phyloP scores from a whole-genome alignment of 2,329 filamentous ascomycete species.

The Ceratocystis destructans region DNA sequence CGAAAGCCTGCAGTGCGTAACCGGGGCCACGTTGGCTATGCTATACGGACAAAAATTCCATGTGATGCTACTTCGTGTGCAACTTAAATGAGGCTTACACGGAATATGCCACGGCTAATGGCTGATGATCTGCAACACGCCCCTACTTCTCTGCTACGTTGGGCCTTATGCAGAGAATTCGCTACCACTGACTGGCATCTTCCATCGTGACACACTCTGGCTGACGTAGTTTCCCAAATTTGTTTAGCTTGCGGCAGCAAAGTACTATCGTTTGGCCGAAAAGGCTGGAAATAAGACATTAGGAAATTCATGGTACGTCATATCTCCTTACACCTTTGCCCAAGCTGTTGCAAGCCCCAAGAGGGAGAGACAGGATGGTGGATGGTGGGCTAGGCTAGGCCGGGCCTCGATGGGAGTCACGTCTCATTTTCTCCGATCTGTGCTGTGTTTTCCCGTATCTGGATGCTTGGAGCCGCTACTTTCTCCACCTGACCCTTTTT shows the following conservation, averaged over 20 bases:
- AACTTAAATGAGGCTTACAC: neutral
- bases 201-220: neutral
- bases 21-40: neutral
- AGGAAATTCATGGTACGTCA: constrained; percentile 80
- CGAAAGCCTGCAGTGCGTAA: neutral
- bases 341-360: neutral
- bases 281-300: constrained; percentile 76
- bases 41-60: neutral
- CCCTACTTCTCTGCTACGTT: neutral
- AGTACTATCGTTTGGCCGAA: constrained; percentile 86
- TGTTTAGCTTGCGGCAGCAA: constrained; percentile 59
- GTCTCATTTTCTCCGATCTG: neutral
- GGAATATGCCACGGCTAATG: neutral
- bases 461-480: neutral
- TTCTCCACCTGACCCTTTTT: neutral
- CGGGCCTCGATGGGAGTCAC: neutral
- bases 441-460: neutral
- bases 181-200: neutral
- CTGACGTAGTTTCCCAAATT: neutral
- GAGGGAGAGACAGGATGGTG: too few relatives aligned
- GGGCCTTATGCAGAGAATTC: neutral
- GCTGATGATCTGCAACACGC: neutral
- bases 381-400: too few relatives aligned
- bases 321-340: neutral
- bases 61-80: neutral